Evolutionary conservation across 2,329 filamentous ascomycete genomes (phyloP).

Genomic region (Ustulina deusta): DNA sequence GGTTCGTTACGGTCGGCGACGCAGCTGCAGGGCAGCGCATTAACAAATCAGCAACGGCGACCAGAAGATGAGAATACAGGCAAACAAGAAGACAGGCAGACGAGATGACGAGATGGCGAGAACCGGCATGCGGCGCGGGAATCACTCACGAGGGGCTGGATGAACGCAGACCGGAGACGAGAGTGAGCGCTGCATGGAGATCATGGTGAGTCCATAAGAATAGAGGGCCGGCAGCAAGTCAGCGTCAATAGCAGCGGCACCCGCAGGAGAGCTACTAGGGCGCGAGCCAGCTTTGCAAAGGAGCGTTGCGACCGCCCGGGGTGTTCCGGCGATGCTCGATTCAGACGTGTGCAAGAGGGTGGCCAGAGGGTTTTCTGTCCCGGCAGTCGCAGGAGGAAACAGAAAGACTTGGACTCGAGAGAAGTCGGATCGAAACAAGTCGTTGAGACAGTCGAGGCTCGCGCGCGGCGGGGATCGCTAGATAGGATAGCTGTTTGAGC

Average conservation of each 20-base stretch:
- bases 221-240: constrained; percentile 44
- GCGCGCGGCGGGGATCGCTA: constrained; percentile 30
- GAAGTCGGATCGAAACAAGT: constrained; percentile 22
- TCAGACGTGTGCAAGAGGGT: constrained; percentile 18
- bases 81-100: neutral
- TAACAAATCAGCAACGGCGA: constrained; percentile 42
- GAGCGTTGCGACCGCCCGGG: constrained; percentile 26
- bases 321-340: constrained; percentile 10
- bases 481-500: constrained; percentile 34
- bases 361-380: constrained; percentile 25
- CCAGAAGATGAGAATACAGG: constrained; percentile 18
- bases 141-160: constrained; percentile 70
- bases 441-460: constrained; percentile 27
- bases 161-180: constrained; percentile 72
- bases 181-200: constrained; percentile 71
- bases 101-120: neutral
- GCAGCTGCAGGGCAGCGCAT: constrained; percentile 56
- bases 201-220: constrained; percentile 66
- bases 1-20: constrained; percentile 63
- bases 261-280: constrained; percentile 45
- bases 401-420: constrained; percentile 20
- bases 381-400: constrained; percentile 14
- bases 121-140: constrained; percentile 21
- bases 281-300: constrained; percentile 42
- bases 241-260: constrained; percentile 53